These are phyloP conservation scores for Triangularia verruculosa DNA, from an alignment of 2,329 filamentous ascomycete species.

Conservation along the genomic window DNA sequence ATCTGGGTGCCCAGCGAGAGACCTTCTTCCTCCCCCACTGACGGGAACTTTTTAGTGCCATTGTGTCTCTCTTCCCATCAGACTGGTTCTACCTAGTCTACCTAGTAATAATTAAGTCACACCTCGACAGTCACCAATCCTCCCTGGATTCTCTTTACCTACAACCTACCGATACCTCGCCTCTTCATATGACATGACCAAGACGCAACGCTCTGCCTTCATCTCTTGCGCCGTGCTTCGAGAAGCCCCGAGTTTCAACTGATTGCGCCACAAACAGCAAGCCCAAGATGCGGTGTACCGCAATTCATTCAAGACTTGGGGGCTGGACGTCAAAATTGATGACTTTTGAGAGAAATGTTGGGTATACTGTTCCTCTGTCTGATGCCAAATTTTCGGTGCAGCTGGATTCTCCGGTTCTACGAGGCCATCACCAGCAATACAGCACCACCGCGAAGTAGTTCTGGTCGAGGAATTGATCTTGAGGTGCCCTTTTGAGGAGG, in stretches of 20 bases:
- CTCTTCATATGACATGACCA: background rate
- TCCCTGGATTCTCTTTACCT: too few species aligned
- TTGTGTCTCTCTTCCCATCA: background rate
- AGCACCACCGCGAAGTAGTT: too few species aligned
- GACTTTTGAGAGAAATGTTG: background rate
- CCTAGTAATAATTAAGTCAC: too few species aligned
- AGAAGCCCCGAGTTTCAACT: background rate
- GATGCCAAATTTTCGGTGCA: background rate
- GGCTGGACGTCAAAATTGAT: background rate
- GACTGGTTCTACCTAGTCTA: background rate
- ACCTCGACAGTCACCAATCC: too few species aligned
- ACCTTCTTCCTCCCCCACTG: background rate
- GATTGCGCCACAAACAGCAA: background rate
- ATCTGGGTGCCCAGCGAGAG: constrained; percentile 1
- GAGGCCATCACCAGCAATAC: background rate
- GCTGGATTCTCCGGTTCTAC: background rate
- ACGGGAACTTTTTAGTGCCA: background rate
- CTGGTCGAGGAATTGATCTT: too few species aligned
- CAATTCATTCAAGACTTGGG: background rate
- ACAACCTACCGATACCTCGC: background rate
- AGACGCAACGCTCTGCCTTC: background rate
- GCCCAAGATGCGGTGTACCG: background rate
- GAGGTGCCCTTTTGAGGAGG: background rate
- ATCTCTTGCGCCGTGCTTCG: background rate
- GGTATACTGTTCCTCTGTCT: background rate